A percentile compares a stretch with the other conserved stretches of the same genome.
These are phyloP conservation scores for barley (Hordeum vulgare) DNA, from an alignment of 176 grass and related monocot genomes.

Conservation along the genomic window MorexV3_pseudomolecules_assembly NC_058524.1:9147492-9147991, in stretches of 20 bases:
- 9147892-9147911: conserved; percentile 11
- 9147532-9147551: conserved; percentile 13
- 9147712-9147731: not conserved
- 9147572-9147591: not conserved
- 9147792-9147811: conserved; percentile 22
- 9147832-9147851: conserved; percentile 13
- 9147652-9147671: conserved; percentile 17
- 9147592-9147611: not conserved
- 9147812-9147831: not conserved
- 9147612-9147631: not conserved
- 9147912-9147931: conserved; percentile 19
- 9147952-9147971: not conserved
- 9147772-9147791: conserved; percentile 20
- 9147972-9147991: not conserved
- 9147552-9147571: not conserved
- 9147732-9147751: conserved; percentile 20
- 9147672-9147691: conserved; percentile 23
- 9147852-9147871: conserved; percentile 26
- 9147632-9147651: conserved; percentile 16
- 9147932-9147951: not conserved
- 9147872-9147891: not conserved
- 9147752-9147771: conserved; percentile 18
- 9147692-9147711: conserved; percentile 8
- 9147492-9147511: not conserved
- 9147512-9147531: not conserved